Percentiles rank a stretch among this genome's conserved stretches.
These are phyloP conservation scores for Neurospora terricola DNA, from an alignment of 495 filamentous ascomycete species.

Conservation along the genomic window DNA sequence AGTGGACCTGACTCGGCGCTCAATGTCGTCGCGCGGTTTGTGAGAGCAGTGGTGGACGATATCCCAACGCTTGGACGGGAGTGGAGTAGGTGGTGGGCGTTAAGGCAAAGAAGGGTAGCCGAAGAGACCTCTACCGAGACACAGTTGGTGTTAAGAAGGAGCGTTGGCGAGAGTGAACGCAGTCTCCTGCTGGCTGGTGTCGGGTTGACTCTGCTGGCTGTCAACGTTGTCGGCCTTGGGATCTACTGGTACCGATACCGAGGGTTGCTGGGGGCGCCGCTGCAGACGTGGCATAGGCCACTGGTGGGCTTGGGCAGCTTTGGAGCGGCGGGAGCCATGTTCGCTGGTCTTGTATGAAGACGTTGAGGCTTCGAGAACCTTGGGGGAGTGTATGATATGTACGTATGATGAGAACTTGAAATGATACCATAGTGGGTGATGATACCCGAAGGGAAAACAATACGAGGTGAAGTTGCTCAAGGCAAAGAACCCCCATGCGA, in stretches of 20 bases:
- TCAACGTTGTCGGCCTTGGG: conserved; percentile 6
- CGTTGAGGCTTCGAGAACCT: background rate
- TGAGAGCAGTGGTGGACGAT: conserved; percentile 14
- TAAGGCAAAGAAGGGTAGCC: conserved; percentile 9
- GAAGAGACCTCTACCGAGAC: background rate
- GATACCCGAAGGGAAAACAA: background rate
- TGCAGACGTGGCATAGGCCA: conserved; percentile 23
- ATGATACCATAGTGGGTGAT: background rate
- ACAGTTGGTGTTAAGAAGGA: background rate
- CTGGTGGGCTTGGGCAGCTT: conserved; percentile 19
- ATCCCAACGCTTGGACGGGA: conserved; percentile 11
- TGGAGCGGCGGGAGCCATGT: conserved; percentile 26
- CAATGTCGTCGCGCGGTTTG: conserved; percentile 20
- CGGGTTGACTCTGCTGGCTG: conserved; percentile 13
- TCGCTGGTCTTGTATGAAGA: conserved; percentile 5
- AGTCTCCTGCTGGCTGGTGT: conserved; percentile 9
- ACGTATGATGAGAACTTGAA: background rate
- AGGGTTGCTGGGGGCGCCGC: conserved; percentile 21
- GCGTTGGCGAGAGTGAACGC: conserved; percentile 3
- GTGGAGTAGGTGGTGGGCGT: conserved; percentile 17
- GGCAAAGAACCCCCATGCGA: background rate
- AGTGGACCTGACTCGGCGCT: background rate
- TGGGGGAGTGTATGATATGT: background rate
- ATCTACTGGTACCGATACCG: conserved; percentile 13
- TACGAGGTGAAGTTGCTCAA: background rate